Base-by-base conservation (phyloP, 2,329 filamentous ascomycete genomes). In the Fusarium sp. region DNA sequence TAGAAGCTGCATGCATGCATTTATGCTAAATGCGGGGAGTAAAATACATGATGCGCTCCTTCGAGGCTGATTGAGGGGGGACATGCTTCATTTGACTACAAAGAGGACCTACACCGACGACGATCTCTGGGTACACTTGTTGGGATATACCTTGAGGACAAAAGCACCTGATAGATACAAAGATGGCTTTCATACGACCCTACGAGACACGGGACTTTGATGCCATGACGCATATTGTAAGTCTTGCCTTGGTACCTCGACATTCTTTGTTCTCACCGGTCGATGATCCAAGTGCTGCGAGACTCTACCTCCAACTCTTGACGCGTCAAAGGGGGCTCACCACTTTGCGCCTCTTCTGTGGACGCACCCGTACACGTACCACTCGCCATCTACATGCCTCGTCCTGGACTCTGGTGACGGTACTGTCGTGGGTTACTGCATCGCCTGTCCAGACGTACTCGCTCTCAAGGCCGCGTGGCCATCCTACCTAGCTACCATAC, bases 331-430 rank as follows among this genome's bases (percentile, higher is more conserved):
- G 38, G 76, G 75, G 13, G 82, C 81, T 6, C 70, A 73, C 56
- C 80, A 79, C 20, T 80, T 87, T 34, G 82, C 85, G 16, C 86
- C 86, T 1, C 88, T 88, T 79, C 73, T 88, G 76, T 88, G 87
- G 87, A 86, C 85, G 10, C 86, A 87, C 76, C 86, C 83, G 40
- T 88, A 85, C 82, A 87, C 85, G 18, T 80, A 83, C 73, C 84
- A 88, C 67, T 85, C 81, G 10, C 85, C 86, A 0, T 45, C 71
- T 13, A 84, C 83, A 16, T 86, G 85, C 81, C 84, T 86, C 77
- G 83, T 88, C 13, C 83, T 88, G 16, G 87, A 87, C 78, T 84
- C 87, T 76, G 86, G 86, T 47, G 50, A 73, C 5, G 86, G 85
- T 4, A 71, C 57, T 9, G 83, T 81, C 1, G 86, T 87, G 37